Evolutionary conservation across 2,329 filamentous ascomycete genomes (phyloP).

Genomic region (Arthroderma sp.): DNA sequence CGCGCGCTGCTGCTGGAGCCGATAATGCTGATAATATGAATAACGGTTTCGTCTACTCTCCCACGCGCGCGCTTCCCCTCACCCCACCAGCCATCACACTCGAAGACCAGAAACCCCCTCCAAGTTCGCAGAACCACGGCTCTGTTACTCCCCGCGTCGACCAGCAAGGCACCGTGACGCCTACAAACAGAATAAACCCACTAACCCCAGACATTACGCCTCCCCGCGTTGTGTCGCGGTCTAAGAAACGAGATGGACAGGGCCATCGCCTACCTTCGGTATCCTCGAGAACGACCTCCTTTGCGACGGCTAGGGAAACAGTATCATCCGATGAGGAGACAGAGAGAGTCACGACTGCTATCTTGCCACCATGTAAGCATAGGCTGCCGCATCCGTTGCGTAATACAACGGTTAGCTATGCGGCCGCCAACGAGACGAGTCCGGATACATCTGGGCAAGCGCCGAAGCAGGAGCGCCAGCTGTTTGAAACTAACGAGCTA

Average conservation of each 20-base stretch:
- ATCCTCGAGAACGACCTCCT: constrained; percentile 55
- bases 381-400: constrained; percentile 14
- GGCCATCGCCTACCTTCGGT: constrained; percentile 43
- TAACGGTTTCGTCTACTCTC: constrained; percentile 16
- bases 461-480: neutral
- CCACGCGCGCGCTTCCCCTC: constrained; percentile 26
- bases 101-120: constrained; percentile 17
- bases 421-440: neutral
- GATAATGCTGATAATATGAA: constrained; percentile 9
- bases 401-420: neutral
- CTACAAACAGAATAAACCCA: constrained; percentile 53
- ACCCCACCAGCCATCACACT: constrained; percentile 27
- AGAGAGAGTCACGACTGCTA: constrained; percentile 19
- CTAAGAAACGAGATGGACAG: constrained; percentile 26
- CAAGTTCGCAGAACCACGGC: constrained; percentile 18
- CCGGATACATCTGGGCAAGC: neutral
- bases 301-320: constrained; percentile 58
- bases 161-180: constrained; percentile 37
- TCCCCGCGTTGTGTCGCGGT: constrained; percentile 37
- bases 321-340: constrained; percentile 51
- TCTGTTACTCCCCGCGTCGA: constrained; percentile 9
- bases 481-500: neutral
- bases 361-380: constrained; percentile 16
- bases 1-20: no score
- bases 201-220: constrained; percentile 67